These are phyloP conservation scores for Hygrocybe coccinea DNA, from an alignment of 768 basidiomycete genomes.

Conservation along the genomic window DNA sequence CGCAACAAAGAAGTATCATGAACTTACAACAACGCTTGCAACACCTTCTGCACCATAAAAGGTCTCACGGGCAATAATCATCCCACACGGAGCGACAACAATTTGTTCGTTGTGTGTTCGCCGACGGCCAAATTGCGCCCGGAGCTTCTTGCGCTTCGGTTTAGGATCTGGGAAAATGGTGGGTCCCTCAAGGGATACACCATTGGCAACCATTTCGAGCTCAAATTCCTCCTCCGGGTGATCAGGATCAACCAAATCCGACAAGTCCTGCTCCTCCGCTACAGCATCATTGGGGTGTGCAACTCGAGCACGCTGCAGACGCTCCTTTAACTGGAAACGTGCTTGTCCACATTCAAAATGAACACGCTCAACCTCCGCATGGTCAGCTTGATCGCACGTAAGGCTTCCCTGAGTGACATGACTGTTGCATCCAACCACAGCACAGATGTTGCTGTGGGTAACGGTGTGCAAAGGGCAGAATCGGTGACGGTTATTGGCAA, in stretches of 20 bases:
- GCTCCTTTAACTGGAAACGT: conserved; percentile 6
- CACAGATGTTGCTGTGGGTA: conserved; percentile 3
- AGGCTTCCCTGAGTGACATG: background rate
- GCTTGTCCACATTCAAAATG: conserved; percentile 5
- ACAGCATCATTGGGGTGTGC: conserved; percentile 2
- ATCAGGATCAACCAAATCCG: background rate
- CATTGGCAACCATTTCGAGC: too few relatives aligned
- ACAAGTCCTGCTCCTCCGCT: background rate
- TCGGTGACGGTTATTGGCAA: conserved; percentile 8
- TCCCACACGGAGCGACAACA: conserved; percentile 20
- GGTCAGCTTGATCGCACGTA: conserved; percentile 3
- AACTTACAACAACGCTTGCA: conserved; percentile 13
- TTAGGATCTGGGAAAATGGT: background rate
- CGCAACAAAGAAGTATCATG: too few relatives aligned
- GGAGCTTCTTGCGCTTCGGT: conserved; percentile 6
- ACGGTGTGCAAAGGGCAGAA: conserved; percentile 11
- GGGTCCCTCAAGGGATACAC: background rate
- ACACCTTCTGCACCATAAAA: conserved; percentile 20
- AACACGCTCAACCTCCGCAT: conserved; percentile 10
- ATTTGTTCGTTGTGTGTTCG: conserved; percentile 24
- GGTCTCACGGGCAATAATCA: conserved; percentile 17
- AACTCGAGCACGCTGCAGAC: background rate
- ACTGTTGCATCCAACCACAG: conserved; percentile 4
- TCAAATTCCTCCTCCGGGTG: background rate
- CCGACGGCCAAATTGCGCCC: conserved; percentile 13